These are phyloP conservation scores for Yarrowia hollandica DNA, from an alignment of 805 yeast species.

Conservation along the genomic window DNA sequence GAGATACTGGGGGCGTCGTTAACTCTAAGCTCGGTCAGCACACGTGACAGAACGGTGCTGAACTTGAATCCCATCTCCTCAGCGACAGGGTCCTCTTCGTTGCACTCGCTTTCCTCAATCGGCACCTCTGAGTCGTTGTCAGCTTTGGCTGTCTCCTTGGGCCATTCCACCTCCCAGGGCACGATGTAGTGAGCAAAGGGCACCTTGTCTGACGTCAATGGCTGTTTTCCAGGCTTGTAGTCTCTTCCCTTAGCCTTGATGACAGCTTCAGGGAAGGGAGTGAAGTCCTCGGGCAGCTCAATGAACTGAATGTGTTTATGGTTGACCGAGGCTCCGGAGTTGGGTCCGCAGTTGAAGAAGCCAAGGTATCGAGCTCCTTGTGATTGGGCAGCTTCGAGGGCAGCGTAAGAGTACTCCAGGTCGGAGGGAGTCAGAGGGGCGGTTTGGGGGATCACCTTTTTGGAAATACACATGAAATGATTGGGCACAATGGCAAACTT, in stretches of 20 bases:
- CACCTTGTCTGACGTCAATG: conserved; percentile 59
- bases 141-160: conserved; percentile 33
- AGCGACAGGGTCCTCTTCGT: conserved; percentile 47
- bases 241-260: conserved; percentile 32
- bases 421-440: conserved; percentile 73
- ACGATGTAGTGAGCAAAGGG: conserved; percentile 82
- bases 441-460: conserved; percentile 67
- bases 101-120: too few relatives aligned
- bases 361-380: conserved; percentile 61
- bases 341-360: conserved; percentile 84
- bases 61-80: conserved; percentile 70
- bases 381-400: conserved; percentile 51
- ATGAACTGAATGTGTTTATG: conserved; percentile 92
- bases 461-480: conserved; percentile 79
- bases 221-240: conserved; percentile 47
- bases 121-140: background rate
- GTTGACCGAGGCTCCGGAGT: conserved; percentile 91
- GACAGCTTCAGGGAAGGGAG: conserved; percentile 42
- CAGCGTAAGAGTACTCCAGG: conserved; percentile 55
- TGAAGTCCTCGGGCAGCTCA: conserved; percentile 59
- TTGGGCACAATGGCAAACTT: conserved; percentile 81
- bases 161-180: conserved; percentile 49
- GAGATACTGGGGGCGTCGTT: conserved; percentile 47
- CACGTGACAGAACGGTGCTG: conserved; percentile 68
- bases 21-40: conserved; percentile 60